phyloP scores from a whole-genome alignment of 148 eudicot species.

The Vaccinium vitisidaea region DNA sequence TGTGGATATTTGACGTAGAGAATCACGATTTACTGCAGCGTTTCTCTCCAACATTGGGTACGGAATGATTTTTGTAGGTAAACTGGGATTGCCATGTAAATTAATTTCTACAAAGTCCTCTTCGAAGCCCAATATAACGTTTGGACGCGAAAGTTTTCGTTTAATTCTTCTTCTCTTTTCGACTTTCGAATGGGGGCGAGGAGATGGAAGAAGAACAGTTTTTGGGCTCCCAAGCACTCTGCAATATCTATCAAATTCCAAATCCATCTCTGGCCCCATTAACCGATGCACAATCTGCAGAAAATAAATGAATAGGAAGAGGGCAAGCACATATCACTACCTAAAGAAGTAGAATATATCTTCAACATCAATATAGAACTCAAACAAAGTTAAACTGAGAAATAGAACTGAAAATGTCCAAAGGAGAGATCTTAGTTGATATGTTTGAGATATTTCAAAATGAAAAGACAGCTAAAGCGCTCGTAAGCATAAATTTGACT shows the following conservation, averaged over 20 bases:
- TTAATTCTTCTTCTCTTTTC: slow-evolving; percentile 36
- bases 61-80: slow-evolving; percentile 58
- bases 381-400: background rate
- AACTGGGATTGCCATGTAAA: slow-evolving; percentile 56
- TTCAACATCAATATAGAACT: background rate
- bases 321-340: slow-evolving; percentile 7
- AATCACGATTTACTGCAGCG: slow-evolving; percentile 57
- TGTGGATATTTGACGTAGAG: slow-evolving; percentile 63
- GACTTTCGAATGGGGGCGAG: slow-evolving; percentile 33
- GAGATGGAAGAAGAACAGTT: slow-evolving; percentile 72
- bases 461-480: background rate
- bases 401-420: background rate
- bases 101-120: slow-evolving; percentile 53
- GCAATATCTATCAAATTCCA: slow-evolving; percentile 88
- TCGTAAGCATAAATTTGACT: background rate
- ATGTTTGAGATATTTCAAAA: background rate
- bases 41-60: slow-evolving; percentile 35
- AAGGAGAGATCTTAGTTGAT: background rate
- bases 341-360: background rate
- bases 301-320: background rate
- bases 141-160: slow-evolving; percentile 31
- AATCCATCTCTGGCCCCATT: slow-evolving; percentile 64
- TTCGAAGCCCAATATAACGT: slow-evolving; percentile 36
- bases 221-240: slow-evolving; percentile 71
- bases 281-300: slow-evolving; percentile 39